Evolutionary conservation across 768 basidiomycete species (phyloP), one percentile per base, ranked within the genome.

Genomic region (Hebeloma cylindrosporum): DNA sequence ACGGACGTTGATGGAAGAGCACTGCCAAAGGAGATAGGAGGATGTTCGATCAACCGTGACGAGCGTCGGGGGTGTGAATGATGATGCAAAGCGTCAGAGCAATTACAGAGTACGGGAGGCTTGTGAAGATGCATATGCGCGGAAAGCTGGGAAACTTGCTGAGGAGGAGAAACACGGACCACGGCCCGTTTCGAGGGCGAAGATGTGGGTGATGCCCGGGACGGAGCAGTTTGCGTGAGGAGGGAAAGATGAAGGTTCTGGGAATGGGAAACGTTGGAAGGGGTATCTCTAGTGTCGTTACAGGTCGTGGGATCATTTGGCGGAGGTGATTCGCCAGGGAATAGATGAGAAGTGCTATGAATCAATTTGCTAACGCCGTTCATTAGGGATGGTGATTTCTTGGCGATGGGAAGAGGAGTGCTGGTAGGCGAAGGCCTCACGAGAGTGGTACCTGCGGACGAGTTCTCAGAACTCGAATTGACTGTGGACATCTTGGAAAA

Each of bases 141-240:
- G 29, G 71, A 70, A 45, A 71, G 58, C 36, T 72, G 69, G 2
- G 70, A 72, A 26, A 66, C 55, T 39, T 68, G 70, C 35, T 63
- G 68, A 16, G 69, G 66, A 25, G 73, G 71, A 10, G 73, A 68
- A 40, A 56, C 42, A n/a, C 66, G 65, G 13, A 56, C 50, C 36
- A 49, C 49, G 14, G 59, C 48, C 26, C 62, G 59, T 23, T 62
- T 52, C n/a, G 60, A 54, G 20, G 36, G 58, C 5, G 55, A 51
- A n/a, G 61, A 28, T 31, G 60, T 55, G 3, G 61, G 48, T 9
- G 61, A 50, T 6, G 61, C 52, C 34, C 68, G 61, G 43, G 57
- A 55, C 21, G 82, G 81, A 3, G 83, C 83, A 6, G 82, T 83
- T 51, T 77, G 80, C n/a, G 80, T 80, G 27, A 85, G 73, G 18